Evolutionary conservation across 345 rosid species (phyloP), one percentile per base, ranked within the genome.

Genomic region (Aurinia saxatilis): DNA sequence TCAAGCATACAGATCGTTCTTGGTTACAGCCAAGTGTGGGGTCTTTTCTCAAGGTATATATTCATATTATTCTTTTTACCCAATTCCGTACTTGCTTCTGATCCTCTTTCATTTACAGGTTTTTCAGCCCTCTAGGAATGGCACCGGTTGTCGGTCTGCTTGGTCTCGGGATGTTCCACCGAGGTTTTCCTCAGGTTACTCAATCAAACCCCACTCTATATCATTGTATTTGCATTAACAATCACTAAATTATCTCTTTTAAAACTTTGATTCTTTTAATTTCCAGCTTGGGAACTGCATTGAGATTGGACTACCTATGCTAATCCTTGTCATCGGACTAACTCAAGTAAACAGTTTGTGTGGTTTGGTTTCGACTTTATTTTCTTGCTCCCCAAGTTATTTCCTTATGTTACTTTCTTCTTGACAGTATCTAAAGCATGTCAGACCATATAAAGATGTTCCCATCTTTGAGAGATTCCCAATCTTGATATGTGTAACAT

Each of bases 281-380:
- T 63, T 71, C 2, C 82, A 93, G 97, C 78, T 93, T 62, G 99
- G 96, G 34, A 86, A 75, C 65, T 93, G 99, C 56, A 87, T 90
- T 39, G 99, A 93, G 82, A 79, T 93, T 14, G 99, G 99, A 51
- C 53, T 93, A 77, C 97, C 99, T 1, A 93, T 83, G 97, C 80
- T 93, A 49, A 60, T 90, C 59, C 71, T 93, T 68, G 80, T 93
- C 49, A 80, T 84, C 2, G 96, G 90, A 31, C 38, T 80, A 67
- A 84, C 86, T 1, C 95, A 87, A 74, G 99, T 93, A 76, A 73
- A 45, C 36, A 48, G 60, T 59, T 67, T 57, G 19, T 57, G 12
- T 52, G 7, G 8, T 41, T 59, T 52, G 7, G 8, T 41, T 59
- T 51, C 8, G 9, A 31, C 45, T 41, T 5, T 37, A 2, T 38